A percentile compares a stretch with the other conserved stretches of the same genome.
Evolutionary conservation across 1,284 basidiomycete species (phyloP).

Genomic region (Melampsora larici-populina): DNA sequence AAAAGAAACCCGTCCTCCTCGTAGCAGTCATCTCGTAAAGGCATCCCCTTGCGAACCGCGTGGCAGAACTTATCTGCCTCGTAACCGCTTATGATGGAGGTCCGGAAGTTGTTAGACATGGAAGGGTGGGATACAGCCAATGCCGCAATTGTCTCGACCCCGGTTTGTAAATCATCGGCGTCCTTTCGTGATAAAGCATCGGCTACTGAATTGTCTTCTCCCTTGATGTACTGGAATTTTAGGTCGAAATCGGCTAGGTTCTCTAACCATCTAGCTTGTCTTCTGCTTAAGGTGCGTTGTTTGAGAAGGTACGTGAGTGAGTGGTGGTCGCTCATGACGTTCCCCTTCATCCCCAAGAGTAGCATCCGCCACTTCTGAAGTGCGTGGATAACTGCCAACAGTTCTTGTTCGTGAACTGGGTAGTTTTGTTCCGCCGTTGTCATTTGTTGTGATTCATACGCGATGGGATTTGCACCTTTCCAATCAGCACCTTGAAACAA

Average conservation of each 20-base stretch:
- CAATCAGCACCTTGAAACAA: conserved; percentile 27
- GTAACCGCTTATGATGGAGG: not conserved
- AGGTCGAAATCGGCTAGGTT: too few relatives aligned
- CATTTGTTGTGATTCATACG: too few relatives aligned
- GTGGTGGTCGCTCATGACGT: too few relatives aligned
- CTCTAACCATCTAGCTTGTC: too few relatives aligned
- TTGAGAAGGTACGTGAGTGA: too few relatives aligned
- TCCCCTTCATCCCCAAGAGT: too few relatives aligned
- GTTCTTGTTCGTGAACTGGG: too few relatives aligned
- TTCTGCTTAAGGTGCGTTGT: too few relatives aligned
- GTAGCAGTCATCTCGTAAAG: not conserved
- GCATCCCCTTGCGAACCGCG: not conserved
- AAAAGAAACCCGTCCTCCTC: not conserved
- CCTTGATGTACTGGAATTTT: too few relatives aligned
- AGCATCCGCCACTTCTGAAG: conserved; percentile 16
- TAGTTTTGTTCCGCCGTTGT: not conserved
- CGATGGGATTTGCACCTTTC: conserved; percentile 20
- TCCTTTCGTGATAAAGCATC: conserved; percentile 6
- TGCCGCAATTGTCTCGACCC: not conserved
- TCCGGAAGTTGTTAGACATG: not conserved
- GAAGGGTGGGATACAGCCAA: not conserved
- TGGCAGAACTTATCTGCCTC: not conserved
- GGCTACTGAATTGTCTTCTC: not conserved
- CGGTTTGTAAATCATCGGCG: not conserved
- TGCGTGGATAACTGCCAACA: not conserved